Evolutionary conservation across 2,329 filamentous ascomycete genomes (phyloP), one percentile per base, ranked within the genome.

Genomic region (Basipetospora chlamydospora): DNA sequence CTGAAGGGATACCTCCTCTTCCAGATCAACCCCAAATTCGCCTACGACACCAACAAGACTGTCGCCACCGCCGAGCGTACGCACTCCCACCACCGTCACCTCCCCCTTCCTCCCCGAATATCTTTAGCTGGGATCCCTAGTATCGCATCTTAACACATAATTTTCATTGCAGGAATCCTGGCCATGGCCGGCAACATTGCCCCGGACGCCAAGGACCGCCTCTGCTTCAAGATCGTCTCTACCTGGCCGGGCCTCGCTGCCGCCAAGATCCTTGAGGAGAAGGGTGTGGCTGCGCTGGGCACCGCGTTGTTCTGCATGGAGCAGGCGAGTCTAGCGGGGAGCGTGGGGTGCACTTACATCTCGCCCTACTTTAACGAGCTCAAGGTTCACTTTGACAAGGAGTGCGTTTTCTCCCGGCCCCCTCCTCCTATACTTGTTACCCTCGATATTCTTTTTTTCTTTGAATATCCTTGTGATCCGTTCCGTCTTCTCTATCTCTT

Each of bases 321-420:
- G 28, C 75, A 79, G 47, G 74, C 72, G 0, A 59, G 60, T 2
- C 55, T 77, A 2, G 74, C 75, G 0, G 66, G 61, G 1, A 65
- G 73, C 34, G 67, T 63, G 0, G 60, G 63, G 4, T 78, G 73
- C 44, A 64, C 64, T 1, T 79, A 77, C 45, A 70, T 80, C 29
- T 71, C 74, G 0, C 75, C 76, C 0, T 80, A 77, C 42, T 69
- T 79, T 21, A 77, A 79, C 46, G 73, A 78, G 43, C 55, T 80
- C 28, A 68, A 66, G 43, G 74, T 76, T 5, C 73, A 78, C 45
- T 71, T 77, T 39, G 66, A 72, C 28, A 46, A 55, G 10, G 56
- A 51, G 61, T 70, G 49, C 44, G 54, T 48, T 3, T 29, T 28
- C n/a, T 29, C 11, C 20, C 6, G 17, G 4, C 17, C 31, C 15